Evolutionary conservation across 2,329 filamentous ascomycete species (phyloP).

Genomic region (Hymenoscyphus albidus): DNA sequence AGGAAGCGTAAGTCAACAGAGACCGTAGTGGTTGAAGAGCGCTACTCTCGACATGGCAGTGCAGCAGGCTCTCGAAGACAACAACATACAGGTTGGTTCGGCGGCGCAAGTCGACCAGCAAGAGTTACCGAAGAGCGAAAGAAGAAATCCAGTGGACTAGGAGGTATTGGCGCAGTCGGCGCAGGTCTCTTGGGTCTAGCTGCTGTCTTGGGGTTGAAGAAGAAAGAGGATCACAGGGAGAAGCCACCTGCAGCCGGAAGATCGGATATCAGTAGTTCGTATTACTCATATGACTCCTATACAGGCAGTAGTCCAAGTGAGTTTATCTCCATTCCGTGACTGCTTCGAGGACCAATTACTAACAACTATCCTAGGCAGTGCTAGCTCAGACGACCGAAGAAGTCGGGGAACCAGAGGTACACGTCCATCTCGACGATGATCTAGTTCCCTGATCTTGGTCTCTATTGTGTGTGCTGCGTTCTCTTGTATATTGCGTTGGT

Average conservation of each 20-base stretch:
- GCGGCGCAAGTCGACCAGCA: constrained; percentile 44
- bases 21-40: constrained; percentile 61
- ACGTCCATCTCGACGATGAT: constrained; percentile 1
- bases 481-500: neutral
- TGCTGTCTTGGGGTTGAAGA: constrained; percentile 34
- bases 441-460: neutral
- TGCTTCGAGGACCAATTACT: constrained; percentile 12
- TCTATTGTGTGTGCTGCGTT: neutral
- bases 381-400: constrained; percentile 33
- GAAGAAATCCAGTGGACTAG: constrained; percentile 48
- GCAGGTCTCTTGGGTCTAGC: constrained; percentile 32
- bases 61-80: constrained; percentile 26
- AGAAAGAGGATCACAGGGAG: constrained; percentile 25
- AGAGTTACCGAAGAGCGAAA: constrained; percentile 44
- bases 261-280: constrained; percentile 31
- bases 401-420: constrained; percentile 25
- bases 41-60: constrained; percentile 50
- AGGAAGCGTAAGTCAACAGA: constrained; percentile 46
- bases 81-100: constrained; percentile 50
- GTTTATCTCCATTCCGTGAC: constrained; percentile 15
- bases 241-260: constrained; percentile 15
- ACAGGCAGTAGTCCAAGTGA: constrained; percentile 35
- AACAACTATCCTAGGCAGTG: constrained; percentile 27
- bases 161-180: constrained; percentile 48
- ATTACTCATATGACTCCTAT: constrained; percentile 33